A percentile compares a stretch with the other conserved stretches of the same genome.
Evolutionary conservation across 2,329 filamentous ascomycete genomes (phyloP).

Genomic region (Drechmeria coniospora): DNA sequence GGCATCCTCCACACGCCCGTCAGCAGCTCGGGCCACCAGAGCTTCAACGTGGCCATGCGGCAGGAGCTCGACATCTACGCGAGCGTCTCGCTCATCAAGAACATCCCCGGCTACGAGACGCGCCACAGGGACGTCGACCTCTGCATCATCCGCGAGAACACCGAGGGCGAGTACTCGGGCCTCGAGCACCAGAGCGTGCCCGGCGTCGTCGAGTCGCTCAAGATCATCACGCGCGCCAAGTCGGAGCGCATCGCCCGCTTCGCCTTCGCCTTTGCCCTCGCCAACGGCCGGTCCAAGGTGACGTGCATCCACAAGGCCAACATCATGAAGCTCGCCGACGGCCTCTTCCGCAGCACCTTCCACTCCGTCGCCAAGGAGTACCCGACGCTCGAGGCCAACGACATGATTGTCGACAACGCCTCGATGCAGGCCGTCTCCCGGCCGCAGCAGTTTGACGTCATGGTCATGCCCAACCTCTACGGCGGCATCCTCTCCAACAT

Average conservation of each 20-base stretch:
- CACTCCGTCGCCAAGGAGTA: slow-evolving; percentile 87
- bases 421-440: slow-evolving; percentile 96
- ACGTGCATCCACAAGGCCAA: slow-evolving; percentile 99
- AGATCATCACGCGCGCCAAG: slow-evolving; percentile 99
- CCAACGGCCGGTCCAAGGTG: slow-evolving; percentile 98
- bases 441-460: slow-evolving; percentile 97
- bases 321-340: slow-evolving; percentile 99
- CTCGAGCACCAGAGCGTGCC: slow-evolving; percentile 95
- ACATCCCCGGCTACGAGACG: slow-evolving; percentile 96
- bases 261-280: slow-evolving; percentile 91
- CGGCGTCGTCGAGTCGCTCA: slow-evolving; percentile 96
- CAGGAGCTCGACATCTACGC: slow-evolving; percentile 99
- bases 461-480: slow-evolving; percentile 99
- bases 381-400: slow-evolving; percentile 87
- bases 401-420: slow-evolving; percentile 99
- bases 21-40: slow-evolving; percentile 91
- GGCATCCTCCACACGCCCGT: slow-evolving; percentile 97
- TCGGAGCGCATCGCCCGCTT: slow-evolving; percentile 99
- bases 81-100: slow-evolving; percentile 96
- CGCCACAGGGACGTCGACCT: slow-evolving; percentile 95
- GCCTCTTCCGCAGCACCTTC: slow-evolving; percentile 97
- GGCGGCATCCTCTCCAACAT: slow-evolving; percentile 99
- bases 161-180: slow-evolving; percentile 97
- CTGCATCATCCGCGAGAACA: slow-evolving; percentile 99
- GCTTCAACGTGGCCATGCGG: slow-evolving; percentile 97